Base-by-base conservation (phyloP, 805 yeast genomes). In the Lipomyces kockii region DNA sequence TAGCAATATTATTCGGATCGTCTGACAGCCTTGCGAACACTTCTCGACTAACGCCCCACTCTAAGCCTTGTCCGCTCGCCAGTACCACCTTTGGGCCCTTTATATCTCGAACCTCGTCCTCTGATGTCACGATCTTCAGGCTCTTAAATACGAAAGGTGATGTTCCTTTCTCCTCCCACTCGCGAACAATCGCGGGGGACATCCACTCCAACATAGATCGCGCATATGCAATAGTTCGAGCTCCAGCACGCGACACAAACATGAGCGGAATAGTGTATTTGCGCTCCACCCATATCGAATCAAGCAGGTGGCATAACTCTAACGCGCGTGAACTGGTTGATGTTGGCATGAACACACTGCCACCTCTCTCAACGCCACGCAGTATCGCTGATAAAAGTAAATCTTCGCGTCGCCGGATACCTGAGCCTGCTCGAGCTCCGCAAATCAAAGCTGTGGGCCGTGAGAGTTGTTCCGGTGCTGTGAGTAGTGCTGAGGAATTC, bases 141-240 rank as follows among this genome's bases (percentile, higher is more conserved):
- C 74, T 87, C 80, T 34, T 86, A 79, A 56, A 90, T 85, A 90
- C 96, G 75, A 94, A 93, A 0, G 98, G 97, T 1, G 89, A 84
- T 63, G 84, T 85, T 63, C 88, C 88, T 68, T 85, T 83, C 7
- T 84, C 80, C 74, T 92, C 97, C 94, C 97, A 92, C 58, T 87
- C 89, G 72, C 90, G 89, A 32, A 91, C 85, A n/a, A 92, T 84
- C n/a, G 88, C 84, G 0, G 94, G 85, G 0, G 97, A 87, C 92
- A 95, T 89, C 98, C 98, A 95, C 80, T 95, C 99, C 35, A 94
- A 79, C 89, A 95, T 90, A 64, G 92, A 89, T 14, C 91, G 86
- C 0, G 98, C 97, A 75, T 90, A 91, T 32, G 89, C 84, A 65
- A 95, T 78, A 3, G 89, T 83, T 74, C 94, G 87, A 2, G 92